Evolutionary conservation across 1,139 yeast genomes (phyloP), one percentile per base, ranked within the genome.

Genomic region (Insectozyma bohioensis): DNA sequence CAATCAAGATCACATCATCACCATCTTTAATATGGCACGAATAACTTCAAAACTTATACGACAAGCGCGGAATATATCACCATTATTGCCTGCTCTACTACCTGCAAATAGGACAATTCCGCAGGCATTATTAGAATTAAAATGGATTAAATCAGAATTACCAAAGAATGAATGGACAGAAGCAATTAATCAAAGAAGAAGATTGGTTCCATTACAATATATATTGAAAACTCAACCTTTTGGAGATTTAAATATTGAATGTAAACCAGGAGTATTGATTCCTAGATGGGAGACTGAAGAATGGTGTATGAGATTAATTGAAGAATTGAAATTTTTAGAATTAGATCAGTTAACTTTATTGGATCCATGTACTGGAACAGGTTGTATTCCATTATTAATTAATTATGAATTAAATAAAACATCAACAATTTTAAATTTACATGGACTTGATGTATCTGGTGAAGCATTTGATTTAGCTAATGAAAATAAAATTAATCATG

Each of bases 261-360:
- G 96, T 49, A 49, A 58, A 16, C 66, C 65, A 1, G 79, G 80
- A 0, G 97, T 87, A 2, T 61, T 92, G 39, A 88, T 92, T 26
- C 98, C 98, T 0, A 61, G 98, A 31, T 81, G 95, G 85, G 98
- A 92, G 51, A 92, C 98, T 0, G 97, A 92, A 52, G 96, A 87
- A 48, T 90, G 97, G 97, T 67, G 75, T 6, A 22, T 60, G 20
- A 67, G 66, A 36, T 50, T 85, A 19, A 58, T 65, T 0, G 40
- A 44, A 0, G 22, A 50, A 6, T 28, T 77, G 11, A 34, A 38
- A 14, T 27, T 30, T 5, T 4, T 31, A 19, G 31, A 34, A 26
- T 14, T 21, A n/a, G 28, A 32, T 6, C 23, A 39, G 9, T 32
- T 64, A 9, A 48, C 41, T 2, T 53, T 83, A 1, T 46, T 84